Evolutionary conservation across 306 rosid genomes (phyloP).

Genomic region (Benincasa hispida): DNA sequence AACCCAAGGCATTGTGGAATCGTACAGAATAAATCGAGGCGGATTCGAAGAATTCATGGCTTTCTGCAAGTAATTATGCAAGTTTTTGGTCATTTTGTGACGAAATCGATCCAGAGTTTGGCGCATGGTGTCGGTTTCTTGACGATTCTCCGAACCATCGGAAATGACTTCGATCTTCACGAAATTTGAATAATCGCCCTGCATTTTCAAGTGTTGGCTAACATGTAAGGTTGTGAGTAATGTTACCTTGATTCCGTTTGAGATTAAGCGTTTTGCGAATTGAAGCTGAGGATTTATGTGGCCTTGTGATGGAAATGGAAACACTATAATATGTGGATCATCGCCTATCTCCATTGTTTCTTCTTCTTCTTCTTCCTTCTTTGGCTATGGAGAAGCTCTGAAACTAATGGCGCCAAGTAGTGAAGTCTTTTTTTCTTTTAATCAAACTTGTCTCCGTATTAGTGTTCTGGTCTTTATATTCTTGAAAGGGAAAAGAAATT

Average conservation of each 20-base stretch:
- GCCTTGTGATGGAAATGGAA: slow-evolving; percentile 17
- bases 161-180: slow-evolving; percentile 7
- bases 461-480: too few species aligned
- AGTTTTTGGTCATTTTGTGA: background rate
- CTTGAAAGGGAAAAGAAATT: too few species aligned
- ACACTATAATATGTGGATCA: background rate
- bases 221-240: background rate
- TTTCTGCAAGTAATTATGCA: background rate
- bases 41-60: background rate
- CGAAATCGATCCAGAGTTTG: background rate
- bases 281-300: slow-evolving; percentile 23
- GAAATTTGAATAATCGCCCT: background rate
- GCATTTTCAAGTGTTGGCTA: background rate
- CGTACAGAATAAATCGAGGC: slow-evolving; percentile 4
- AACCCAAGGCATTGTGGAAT: slow-evolving; percentile 20
- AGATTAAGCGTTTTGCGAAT: slow-evolving; percentile 14
- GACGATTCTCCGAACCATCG: slow-evolving; percentile 3
- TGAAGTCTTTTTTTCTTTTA: too few species aligned
- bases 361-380: background rate
- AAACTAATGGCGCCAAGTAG: background rate
- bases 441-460: background rate
- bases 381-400: background rate
- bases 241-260: slow-evolving; percentile 14
- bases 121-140: background rate
- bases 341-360: background rate